phyloP scores from a whole-genome alignment of 2,329 filamentous ascomycete species.

The Hymenoscyphus repandus region DNA sequence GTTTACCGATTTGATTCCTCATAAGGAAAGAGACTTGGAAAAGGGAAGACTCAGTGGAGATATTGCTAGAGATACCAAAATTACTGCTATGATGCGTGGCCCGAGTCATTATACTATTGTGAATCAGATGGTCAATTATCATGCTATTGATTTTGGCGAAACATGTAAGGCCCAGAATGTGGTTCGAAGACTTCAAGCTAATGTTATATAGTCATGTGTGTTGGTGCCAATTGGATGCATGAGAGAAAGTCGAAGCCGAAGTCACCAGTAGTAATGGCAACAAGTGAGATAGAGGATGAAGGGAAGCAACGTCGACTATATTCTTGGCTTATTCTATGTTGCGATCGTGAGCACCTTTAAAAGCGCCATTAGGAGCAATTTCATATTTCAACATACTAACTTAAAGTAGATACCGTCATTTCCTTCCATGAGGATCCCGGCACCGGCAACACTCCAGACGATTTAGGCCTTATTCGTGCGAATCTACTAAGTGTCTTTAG shows the following conservation, averaged over 20 bases:
- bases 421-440: constrained; percentile 59
- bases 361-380: not conserved
- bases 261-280: constrained; percentile 24
- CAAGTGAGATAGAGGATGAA: constrained; percentile 31
- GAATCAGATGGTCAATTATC: constrained; percentile 70
- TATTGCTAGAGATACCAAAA: not conserved
- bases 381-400: constrained; percentile 2
- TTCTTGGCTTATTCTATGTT: constrained; percentile 67
- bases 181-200: not conserved
- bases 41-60: constrained; percentile 7
- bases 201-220: constrained; percentile 51
- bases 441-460: constrained; percentile 24
- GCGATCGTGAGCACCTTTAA: constrained; percentile 46
- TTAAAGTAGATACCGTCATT: constrained; percentile 54
- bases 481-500: constrained; percentile 58
- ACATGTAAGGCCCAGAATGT: constrained; percentile 43
- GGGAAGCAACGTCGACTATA: constrained; percentile 47
- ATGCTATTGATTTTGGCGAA: constrained; percentile 63
- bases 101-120: constrained; percentile 46
- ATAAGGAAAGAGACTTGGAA: constrained; percentile 19
- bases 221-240: constrained; percentile 65
- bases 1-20: constrained; percentile 14
- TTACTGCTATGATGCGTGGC: not conserved
- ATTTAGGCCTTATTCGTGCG: constrained; percentile 38
- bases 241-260: constrained; percentile 12